Conservation (phyloP, 2,329 filamentous ascomycete species). For the Talaromyces amestolkiae region DNA sequence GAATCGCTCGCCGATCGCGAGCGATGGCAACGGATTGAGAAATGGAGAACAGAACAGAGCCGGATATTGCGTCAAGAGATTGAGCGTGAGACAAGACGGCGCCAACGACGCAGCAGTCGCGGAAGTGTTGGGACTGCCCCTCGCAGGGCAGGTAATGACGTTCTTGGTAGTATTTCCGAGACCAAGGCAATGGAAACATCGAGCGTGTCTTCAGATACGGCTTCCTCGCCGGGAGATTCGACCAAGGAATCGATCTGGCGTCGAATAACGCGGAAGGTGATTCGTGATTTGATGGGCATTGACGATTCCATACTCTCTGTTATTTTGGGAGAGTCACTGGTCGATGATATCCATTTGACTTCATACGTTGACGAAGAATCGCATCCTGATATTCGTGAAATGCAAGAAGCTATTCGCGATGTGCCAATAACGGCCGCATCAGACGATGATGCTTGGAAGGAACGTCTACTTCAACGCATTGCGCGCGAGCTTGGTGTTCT, state of each 20-base stretch:
- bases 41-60: slow-evolving; percentile 90
- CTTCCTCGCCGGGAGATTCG: slow-evolving; percentile 38
- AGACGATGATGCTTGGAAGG: slow-evolving; percentile 48
- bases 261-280: slow-evolving; percentile 78
- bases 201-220: slow-evolving; percentile 50
- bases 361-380: slow-evolving; percentile 22
- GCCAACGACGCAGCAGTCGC: slow-evolving; percentile 54
- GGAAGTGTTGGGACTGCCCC: slow-evolving; percentile 23
- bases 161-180: slow-evolving; percentile 35
- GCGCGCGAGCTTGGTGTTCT: slow-evolving; percentile 82
- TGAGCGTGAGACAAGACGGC: slow-evolving; percentile 74
- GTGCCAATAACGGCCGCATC: slow-evolving; percentile 24
- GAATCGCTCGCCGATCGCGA: slow-evolving; percentile 64
- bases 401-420: slow-evolving; percentile 36
- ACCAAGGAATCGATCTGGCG: slow-evolving; percentile 71
- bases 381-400: slow-evolving; percentile 30
- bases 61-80: slow-evolving; percentile 82
- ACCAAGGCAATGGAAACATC: slow-evolving; percentile 29
- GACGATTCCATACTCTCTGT: slow-evolving; percentile 82
- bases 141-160: slow-evolving; percentile 23
- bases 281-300: slow-evolving; percentile 85
- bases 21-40: slow-evolving; percentile 79
- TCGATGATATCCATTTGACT: slow-evolving; percentile 40
- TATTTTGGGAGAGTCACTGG: slow-evolving; percentile 78
- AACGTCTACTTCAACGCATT: slow-evolving; percentile 76